Percentiles rank a stretch among this genome's conserved stretches.
These are phyloP conservation scores for Stephanodiscus minutulus DNA, from an alignment of 108 stramenopile species.

Conservation along the genomic window DNA sequence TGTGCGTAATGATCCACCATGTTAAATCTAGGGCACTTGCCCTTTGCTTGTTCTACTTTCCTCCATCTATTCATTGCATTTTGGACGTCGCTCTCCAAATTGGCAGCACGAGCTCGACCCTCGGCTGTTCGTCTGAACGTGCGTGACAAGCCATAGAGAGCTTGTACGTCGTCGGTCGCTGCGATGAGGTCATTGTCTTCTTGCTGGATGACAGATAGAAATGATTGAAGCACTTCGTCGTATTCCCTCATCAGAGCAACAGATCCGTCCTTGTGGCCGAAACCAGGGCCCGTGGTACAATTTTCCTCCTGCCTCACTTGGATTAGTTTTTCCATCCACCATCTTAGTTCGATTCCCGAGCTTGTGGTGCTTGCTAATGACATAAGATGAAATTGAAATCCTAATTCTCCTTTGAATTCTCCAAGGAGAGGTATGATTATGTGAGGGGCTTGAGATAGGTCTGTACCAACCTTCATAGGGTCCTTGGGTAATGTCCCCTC, in stretches of 20 bases:
- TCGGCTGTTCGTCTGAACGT: background rate
- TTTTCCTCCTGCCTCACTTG: background rate
- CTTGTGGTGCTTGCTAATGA: too few relatives aligned
- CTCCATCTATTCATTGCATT: conserved; percentile 42
- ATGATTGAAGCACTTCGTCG: background rate
- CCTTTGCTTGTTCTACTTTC: background rate
- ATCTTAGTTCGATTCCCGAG: conserved; percentile 10
- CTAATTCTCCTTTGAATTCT: too few relatives aligned
- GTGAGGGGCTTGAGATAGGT: too few relatives aligned
- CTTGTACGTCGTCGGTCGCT: background rate
- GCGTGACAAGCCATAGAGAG: background rate
- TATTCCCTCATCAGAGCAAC: background rate
- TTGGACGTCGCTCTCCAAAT: conserved; percentile 4
- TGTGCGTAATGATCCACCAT: background rate
- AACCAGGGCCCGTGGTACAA: background rate
- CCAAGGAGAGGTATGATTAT: too few relatives aligned
- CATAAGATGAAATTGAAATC: too few relatives aligned
- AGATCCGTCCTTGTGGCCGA: background rate
- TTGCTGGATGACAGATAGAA: background rate
- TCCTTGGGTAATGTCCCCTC: too few relatives aligned
- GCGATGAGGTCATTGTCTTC: background rate
- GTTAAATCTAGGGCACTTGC: too few relatives aligned
- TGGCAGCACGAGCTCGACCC: background rate
- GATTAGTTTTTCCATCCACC: conserved; percentile 20
- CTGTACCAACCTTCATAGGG: too few relatives aligned